Evolutionary conservation across 805 yeast genomes (phyloP).

Genomic region (Cyberlindnera amylophila): DNA sequence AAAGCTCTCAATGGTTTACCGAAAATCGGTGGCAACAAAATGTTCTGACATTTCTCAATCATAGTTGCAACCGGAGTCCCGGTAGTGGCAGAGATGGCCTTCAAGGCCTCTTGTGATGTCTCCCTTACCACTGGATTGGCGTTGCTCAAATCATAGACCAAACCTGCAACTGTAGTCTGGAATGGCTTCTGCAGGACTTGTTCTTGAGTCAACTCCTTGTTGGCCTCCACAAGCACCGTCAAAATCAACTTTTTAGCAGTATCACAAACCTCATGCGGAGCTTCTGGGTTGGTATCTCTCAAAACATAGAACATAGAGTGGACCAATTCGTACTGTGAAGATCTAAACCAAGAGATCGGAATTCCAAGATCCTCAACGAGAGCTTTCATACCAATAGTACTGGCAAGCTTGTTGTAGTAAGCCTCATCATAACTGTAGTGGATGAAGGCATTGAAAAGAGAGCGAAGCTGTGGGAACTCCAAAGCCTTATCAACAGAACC

Average conservation of each 20-base stretch:
- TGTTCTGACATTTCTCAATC: constrained; percentile 77
- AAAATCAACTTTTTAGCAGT: constrained; percentile 68
- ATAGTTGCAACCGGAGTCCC: constrained; percentile 66
- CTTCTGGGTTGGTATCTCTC: constrained; percentile 85
- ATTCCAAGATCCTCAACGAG: constrained; percentile 64
- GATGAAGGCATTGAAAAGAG: constrained; percentile 75
- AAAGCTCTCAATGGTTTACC: constrained; percentile 95
- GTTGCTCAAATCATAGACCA: constrained; percentile 90
- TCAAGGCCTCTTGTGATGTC: constrained; percentile 71
- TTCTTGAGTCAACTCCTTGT: constrained; percentile 54
- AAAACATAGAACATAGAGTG: constrained; percentile 86
- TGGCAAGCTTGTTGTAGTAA: constrained; percentile 83
- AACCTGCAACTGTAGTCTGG: constrained; percentile 78
- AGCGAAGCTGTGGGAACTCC: constrained; percentile 70
- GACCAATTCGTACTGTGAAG: constrained; percentile 78
- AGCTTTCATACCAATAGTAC: constrained; percentile 76
- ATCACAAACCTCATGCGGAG: constrained; percentile 73
- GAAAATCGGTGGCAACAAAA: constrained; percentile 87
- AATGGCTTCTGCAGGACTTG: constrained; percentile 66
- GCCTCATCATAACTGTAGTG: constrained; percentile 91
- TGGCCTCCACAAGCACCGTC: constrained; percentile 62
- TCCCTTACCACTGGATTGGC: constrained; percentile 79
- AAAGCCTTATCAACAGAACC: constrained; percentile 64
- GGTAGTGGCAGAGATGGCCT: constrained; percentile 65
- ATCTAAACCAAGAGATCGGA: constrained; percentile 68